phyloP scores from a whole-genome alignment of 1,139 yeast genomes.

The Protomyces gravidus region DNA sequence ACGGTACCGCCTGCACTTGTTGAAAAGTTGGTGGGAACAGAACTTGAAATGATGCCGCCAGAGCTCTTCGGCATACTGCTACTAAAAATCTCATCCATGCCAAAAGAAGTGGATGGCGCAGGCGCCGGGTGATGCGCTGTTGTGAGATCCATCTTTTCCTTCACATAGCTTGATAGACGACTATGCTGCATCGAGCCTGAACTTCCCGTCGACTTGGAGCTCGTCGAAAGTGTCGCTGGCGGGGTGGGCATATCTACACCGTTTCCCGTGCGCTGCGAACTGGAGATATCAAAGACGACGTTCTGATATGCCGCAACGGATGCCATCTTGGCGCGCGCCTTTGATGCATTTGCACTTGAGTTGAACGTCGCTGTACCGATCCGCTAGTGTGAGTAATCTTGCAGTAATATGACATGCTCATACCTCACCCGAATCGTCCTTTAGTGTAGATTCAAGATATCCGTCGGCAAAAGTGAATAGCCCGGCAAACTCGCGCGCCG shows the following conservation, averaged over 20 bases:
- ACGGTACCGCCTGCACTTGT: conserved; percentile 22
- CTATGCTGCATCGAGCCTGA: conserved; percentile 25
- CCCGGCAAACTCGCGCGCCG: conserved; percentile 28
- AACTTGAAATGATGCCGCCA: conserved; percentile 1
- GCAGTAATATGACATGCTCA: not conserved
- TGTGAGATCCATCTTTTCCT: conserved; percentile 18
- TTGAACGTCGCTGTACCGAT: conserved; percentile 14
- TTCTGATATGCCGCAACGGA: conserved; percentile 4
- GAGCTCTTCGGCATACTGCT: conserved; percentile 9
- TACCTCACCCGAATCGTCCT: conserved; percentile 17
- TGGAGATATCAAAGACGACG: conserved; percentile 10
- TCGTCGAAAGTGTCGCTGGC: conserved; percentile 23
- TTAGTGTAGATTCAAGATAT: conserved; percentile 4
- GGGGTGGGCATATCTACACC: conserved; percentile 16
- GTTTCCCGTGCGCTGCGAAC: not conserved
- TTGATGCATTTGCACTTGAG: conserved; percentile 8
- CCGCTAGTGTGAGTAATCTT: not conserved
- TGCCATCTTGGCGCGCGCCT: conserved; percentile 19
- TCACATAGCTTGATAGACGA: conserved; percentile 23
- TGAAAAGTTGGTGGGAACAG: conserved; percentile 21
- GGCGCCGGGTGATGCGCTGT: not conserved
- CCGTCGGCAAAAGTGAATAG: conserved; percentile 28
- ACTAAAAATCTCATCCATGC: conserved; percentile 16
- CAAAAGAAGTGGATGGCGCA: not conserved
- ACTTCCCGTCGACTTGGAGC: conserved; percentile 21